Evolutionary conservation across 2,329 filamentous ascomycete species (phyloP).

Genomic region (Aspergillus versicolor): DNA sequence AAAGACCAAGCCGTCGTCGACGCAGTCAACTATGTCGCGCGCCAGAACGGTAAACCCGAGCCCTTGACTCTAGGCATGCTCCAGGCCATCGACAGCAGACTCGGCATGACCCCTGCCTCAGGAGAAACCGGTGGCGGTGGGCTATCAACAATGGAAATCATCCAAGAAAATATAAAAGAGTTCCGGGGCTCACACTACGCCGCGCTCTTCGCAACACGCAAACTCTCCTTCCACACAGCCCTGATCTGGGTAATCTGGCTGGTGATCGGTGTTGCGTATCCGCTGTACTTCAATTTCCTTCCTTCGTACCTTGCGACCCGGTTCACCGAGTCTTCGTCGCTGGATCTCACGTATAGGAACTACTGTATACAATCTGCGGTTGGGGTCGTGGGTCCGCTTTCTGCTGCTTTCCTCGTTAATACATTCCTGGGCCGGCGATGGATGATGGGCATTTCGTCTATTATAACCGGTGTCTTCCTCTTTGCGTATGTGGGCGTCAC

Average conservation of each 20-base stretch:
- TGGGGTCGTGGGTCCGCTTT: conserved; percentile 43
- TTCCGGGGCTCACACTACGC: conserved; percentile 28
- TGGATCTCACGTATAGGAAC: conserved; percentile 24
- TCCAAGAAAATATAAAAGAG: conserved; percentile 30
- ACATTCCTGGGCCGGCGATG: conserved; percentile 44
- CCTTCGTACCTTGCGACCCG: conserved; percentile 47
- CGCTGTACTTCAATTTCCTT: conserved; percentile 49
- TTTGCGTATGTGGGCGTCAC: conserved; percentile 47
- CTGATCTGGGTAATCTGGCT: conserved; percentile 47
- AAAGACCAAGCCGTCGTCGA: conserved; percentile 49
- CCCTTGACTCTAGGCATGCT: conserved; percentile 32
- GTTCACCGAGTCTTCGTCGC: conserved; percentile 26
- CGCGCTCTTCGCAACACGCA: conserved; percentile 27
- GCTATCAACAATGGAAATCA: conserved; percentile 24
- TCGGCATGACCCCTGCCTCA: conserved; percentile 7
- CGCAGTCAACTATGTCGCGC: conserved; percentile 44
- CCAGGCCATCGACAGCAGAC: conserved; percentile 26
- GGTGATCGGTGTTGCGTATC: conserved; percentile 42
- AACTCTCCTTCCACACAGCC: conserved; percentile 28
- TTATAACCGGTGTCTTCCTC: conserved; percentile 48
- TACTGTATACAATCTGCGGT: conserved; percentile 36
- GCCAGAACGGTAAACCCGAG: conserved; percentile 26
- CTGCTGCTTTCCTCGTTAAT: conserved; percentile 43
- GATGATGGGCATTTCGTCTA: conserved; percentile 48
- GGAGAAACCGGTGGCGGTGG: background rate